Evolutionary conservation across 345 rosid genomes (phyloP), one percentile per base, ranked within the genome.

Genomic region (Triadica sebifera): DNA sequence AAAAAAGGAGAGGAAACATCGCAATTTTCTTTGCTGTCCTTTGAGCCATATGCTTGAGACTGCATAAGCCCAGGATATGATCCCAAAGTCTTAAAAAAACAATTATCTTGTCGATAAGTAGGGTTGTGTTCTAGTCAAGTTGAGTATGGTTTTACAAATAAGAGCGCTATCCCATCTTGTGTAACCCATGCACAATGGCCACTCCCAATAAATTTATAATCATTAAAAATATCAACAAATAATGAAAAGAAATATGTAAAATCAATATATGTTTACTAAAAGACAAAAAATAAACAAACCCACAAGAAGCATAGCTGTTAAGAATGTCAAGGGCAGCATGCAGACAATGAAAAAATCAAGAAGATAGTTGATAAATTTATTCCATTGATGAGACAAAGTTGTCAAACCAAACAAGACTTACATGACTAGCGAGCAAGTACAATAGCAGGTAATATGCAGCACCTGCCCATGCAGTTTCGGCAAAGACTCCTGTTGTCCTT

Each of bases 401-500:
- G 37, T 16, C 43, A 34, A 67, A 65, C 71, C 52, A 37, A 73
- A 70, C 50, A 75, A 70, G 80, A 81, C 96, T 91, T 80, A 93
- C 99, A 85, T 95, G 99, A 87, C 99, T 95, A 49, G 96, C 97
- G 71, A 95, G 98, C 97, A 95, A 91, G 89, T 93, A 95, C 68
- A 93, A 74, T 29, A 95, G 89, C 86, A 95, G 80, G 83, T 95
- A 92, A 83, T 82, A 93, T 46, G 91, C 99, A 80, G 99, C 99
- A 80, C 99, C 99, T 34, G 98, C 96, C 99, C 98, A 93, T 47
- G 96, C 96, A 46, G 98, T 91, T 87, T 95, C 96, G 72, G 97
- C 98, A 78, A 95, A 89, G 68, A 95, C 97, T 68, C 99, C 99
- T 1, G 97, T 83, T 50, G 99, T 93, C 78, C 99, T 91, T 82